Conservation (phyloP, 2,329 filamentous ascomycete species). For the Venturia pyrina region DNA sequence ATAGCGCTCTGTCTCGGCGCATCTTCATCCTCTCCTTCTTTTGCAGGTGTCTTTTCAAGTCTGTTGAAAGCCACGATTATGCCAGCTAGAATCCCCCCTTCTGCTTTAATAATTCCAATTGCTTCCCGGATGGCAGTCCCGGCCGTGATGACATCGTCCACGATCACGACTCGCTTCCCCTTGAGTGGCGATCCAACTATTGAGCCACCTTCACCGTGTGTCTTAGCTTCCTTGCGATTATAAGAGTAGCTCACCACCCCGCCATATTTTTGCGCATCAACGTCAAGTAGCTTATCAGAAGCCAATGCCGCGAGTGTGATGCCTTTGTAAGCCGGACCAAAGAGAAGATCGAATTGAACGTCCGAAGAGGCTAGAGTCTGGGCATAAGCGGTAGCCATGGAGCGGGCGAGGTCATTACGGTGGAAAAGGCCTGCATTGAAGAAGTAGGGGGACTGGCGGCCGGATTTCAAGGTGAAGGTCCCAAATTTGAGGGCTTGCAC, state of each 20-base stretch:
- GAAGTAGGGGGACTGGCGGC: conserved; percentile 87
- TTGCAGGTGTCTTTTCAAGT: conserved; percentile 65
- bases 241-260: conserved; percentile 67
- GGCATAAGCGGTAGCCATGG: conserved; percentile 76
- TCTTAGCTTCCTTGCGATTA: conserved; percentile 93
- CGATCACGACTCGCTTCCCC: conserved; percentile 77
- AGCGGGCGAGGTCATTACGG: conserved; percentile 63
- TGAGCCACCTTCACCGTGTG: conserved; percentile 86
- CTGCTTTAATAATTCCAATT: conserved; percentile 74
- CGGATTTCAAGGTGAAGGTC: conserved; percentile 83
- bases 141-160: conserved; percentile 95
- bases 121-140: conserved; percentile 91
- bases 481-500: conserved; percentile 71
- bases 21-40: conserved; percentile 47
- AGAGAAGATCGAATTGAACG: conserved; percentile 73
- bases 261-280: conserved; percentile 57
- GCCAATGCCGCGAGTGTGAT: conserved; percentile 80
- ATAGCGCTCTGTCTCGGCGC: conserved; percentile 69
- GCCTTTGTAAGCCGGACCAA: conserved; percentile 93
- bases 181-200: conserved; percentile 82
- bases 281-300: conserved; percentile 61
- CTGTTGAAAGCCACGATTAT: conserved; percentile 85
- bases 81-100: conserved; percentile 76
- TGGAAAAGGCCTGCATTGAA: conserved; percentile 94
- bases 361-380: conserved; percentile 39